phyloP scores from a whole-genome alignment of 148 eudicot genomes.

The Amaranthus palmeri region DNA sequence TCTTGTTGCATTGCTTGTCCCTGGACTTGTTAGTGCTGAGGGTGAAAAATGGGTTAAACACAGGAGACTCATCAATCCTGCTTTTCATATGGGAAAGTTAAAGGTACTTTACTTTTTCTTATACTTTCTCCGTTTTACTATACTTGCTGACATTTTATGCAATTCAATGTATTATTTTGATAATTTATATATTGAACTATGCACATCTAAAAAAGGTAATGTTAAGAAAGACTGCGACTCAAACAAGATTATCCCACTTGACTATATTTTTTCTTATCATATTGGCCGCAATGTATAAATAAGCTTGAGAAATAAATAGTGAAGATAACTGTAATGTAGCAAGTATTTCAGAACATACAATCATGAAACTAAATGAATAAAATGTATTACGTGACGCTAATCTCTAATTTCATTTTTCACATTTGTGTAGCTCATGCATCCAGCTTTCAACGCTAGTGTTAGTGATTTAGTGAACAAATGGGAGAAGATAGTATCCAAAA shows the following conservation, averaged over 20 bases:
- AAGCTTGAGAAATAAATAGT: too few species aligned
- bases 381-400: background rate
- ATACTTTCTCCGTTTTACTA: background rate
- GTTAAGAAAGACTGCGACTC: too few species aligned
- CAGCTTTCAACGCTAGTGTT: conserved; percentile 32
- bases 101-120: conserved; percentile 30
- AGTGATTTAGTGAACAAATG: conserved; percentile 32
- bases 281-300: too few species aligned
- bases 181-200: too few species aligned
- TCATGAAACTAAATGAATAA: background rate
- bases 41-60: conserved; percentile 46
- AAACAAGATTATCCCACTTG: too few species aligned
- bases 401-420: background rate
- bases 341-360: too few species aligned
- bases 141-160: too few species aligned
- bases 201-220: too few species aligned
- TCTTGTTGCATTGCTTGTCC: conserved; percentile 22
- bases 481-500: conserved; percentile 27
- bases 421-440: conserved; percentile 33
- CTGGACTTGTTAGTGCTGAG: conserved; percentile 41
- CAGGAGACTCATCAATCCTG: conserved; percentile 44
- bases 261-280: too few species aligned
- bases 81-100: conserved; percentile 49
- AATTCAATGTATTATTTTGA: too few species aligned
- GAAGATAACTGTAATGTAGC: too few species aligned